Base-by-base conservation (phyloP, 208 protist species). In the Trypanosoma rangeli region DNA sequence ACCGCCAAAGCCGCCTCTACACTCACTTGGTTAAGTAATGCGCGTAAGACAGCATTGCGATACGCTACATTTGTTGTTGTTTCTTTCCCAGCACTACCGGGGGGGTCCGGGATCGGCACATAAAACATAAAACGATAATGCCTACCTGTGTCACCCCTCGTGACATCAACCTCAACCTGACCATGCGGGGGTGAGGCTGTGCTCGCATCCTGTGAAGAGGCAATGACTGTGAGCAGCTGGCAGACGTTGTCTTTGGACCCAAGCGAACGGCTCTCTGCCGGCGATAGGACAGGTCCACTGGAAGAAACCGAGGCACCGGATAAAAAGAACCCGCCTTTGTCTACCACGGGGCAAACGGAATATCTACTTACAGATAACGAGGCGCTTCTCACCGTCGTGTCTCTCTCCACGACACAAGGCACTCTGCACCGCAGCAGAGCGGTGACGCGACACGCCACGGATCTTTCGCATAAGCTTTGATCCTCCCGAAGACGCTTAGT, bases 401-500 rank as follows among this genome's bases (percentile, higher is more conserved):
- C 20, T 10, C 31, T 22, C 16, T 29, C 37, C 5, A 26, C 48
- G 5, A 29, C 3, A 39, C 22, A 22, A 3, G 28, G n/a, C 13
- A n/a, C n/a, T 7, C 28, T 20, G 63, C 52, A 49, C 12, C n/a
- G 33, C 31, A 44, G 33, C 22, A 33, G 29, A 35, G 48, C 15
- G 26, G 44, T 9, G 44, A 58, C 20, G 56, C 58, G 28, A 42
- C 3, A 64, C 22, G 24, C 22, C n/a, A 59, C 33, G 1, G 57
- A 16, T 56, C 48, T 48, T 5, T 64, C 49, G 29, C 28, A 35
- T 15, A 29, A 22, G 46, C 73, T 64, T 52, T 28, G 73, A 26
- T 76, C 75, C 52, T 85, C 80, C 4, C 80, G 65, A 5, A 28
- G 49, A 5, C 80, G 70, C 58, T 85, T 85, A 18, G 75, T 10